phyloP scores from a whole-genome alignment of 495 filamentous ascomycete genomes.

The Penicillium taxi region DNA sequence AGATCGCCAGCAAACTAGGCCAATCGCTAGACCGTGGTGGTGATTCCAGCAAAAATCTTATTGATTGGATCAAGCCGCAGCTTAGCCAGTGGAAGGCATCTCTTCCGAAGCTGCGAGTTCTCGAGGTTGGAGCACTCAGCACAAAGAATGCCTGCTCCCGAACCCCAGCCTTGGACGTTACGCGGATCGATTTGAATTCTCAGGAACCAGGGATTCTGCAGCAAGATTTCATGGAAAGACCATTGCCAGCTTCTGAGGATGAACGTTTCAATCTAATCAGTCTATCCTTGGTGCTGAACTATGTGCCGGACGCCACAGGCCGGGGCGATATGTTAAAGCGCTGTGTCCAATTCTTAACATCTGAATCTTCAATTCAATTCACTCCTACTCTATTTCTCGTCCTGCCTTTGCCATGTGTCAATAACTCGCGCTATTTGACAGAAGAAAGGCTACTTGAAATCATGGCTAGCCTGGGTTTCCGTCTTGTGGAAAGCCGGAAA shows the following conservation, averaged over 20 bases:
- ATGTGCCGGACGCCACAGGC: conserved; percentile 64
- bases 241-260: conserved; percentile 51
- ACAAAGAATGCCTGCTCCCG: conserved; percentile 75
- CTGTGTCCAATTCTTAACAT: conserved; percentile 44
- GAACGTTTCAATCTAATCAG: conserved; percentile 83
- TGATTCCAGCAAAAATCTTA: conserved; percentile 77
- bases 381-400: conserved; percentile 86
- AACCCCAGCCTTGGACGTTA: conserved; percentile 60
- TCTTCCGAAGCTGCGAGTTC: conserved; percentile 46
- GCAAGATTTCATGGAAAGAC: conserved; percentile 92
- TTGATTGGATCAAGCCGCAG: conserved; percentile 69
- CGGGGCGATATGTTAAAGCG: conserved; percentile 85
- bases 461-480: conserved; percentile 70
- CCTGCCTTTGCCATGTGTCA: conserved; percentile 77
- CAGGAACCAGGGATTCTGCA: conserved; percentile 69
- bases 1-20: conserved; percentile 80
- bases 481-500: conserved; percentile 54
- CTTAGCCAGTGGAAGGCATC: conserved; percentile 20
- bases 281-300: conserved; percentile 93
- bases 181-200: conserved; percentile 85
- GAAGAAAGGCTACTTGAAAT: conserved; percentile 63
- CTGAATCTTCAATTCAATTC: conserved; percentile 19
- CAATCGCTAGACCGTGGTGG: conserved; percentile 80
- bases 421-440: conserved; percentile 85
- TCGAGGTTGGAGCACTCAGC: conserved; percentile 88